A percentile compares a stretch with the other conserved stretches of the same genome.
These are phyloP conservation scores for Peziza echinospora DNA, from an alignment of 495 filamentous ascomycete species.

Conservation along the genomic window DNA sequence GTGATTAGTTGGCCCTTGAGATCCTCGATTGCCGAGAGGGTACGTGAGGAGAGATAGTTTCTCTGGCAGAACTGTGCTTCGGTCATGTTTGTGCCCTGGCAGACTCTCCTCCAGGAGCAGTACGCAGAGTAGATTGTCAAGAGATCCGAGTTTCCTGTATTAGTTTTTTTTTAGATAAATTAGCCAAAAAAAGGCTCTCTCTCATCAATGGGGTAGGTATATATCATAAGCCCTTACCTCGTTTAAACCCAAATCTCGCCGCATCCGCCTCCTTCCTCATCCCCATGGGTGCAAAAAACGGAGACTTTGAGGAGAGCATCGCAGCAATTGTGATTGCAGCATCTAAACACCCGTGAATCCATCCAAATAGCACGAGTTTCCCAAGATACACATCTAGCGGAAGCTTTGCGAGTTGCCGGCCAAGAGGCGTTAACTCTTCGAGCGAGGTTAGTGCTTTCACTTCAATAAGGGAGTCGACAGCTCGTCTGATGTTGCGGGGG, in stretches of 20 bases:
- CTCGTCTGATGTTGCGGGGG: slow-evolving; percentile 71
- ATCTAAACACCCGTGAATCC: slow-evolving; percentile 75
- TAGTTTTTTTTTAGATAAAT: no score
- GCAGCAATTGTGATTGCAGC: slow-evolving; percentile 77
- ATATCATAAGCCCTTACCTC: no score
- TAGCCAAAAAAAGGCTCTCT: slow-evolving; percentile 2
- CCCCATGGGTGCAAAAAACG: slow-evolving; percentile 68
- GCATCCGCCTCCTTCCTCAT: slow-evolving; percentile 58
- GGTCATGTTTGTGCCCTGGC: slow-evolving; percentile 35
- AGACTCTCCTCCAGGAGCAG: slow-evolving; percentile 60
- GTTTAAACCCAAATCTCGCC: slow-evolving; percentile 53
- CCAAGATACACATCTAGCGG: slow-evolving; percentile 87
- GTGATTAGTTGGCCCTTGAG: slow-evolving; percentile 74
- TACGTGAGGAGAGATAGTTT: slow-evolving; percentile 70
- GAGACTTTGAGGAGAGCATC: slow-evolving; percentile 81
- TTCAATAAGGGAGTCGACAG: slow-evolving; percentile 79
- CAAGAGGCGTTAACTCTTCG: slow-evolving; percentile 73
- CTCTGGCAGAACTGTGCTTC: slow-evolving; percentile 78
- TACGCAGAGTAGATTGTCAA: slow-evolving; percentile 89
- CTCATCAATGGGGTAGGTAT: slow-evolving; percentile 9
- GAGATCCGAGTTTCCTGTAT: slow-evolving; percentile 69
- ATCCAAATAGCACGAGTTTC: slow-evolving; percentile 68
- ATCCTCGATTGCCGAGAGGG: slow-evolving; percentile 76
- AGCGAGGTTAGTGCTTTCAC: slow-evolving; percentile 63
- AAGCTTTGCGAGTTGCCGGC: slow-evolving; percentile 62